Percentiles rank a stretch among this genome's conserved stretches.
Evolutionary conservation across 192 early-diverging fungal species (phyloP).

Genomic region (Pilaira anomala): DNA sequence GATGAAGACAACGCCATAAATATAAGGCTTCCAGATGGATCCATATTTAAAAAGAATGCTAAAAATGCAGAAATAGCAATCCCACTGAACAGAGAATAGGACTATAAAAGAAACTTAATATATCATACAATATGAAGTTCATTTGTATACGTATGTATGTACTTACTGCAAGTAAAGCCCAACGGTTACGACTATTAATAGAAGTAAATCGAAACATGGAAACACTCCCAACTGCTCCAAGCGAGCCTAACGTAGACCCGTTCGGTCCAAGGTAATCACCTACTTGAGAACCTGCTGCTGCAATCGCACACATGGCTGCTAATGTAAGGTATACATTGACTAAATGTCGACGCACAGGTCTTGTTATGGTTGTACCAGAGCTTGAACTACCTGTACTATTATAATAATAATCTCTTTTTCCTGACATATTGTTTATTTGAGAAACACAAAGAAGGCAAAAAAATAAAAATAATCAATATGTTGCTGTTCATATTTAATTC

Average conservation of each 20-base stretch:
- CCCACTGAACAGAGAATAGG: slow-evolving; percentile 25
- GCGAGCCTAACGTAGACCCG: neutral
- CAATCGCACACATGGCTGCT: slow-evolving; percentile 25
- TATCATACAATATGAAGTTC: neutral
- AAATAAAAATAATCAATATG: too few relatives aligned
- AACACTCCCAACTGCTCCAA: slow-evolving; percentile 18
- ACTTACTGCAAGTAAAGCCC: slow-evolving; percentile 14
- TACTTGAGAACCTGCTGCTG: slow-evolving; percentile 11
- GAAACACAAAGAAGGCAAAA: too few relatives aligned
- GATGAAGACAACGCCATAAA: slow-evolving; percentile 40
- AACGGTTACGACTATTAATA: neutral
- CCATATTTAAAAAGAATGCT: slow-evolving; percentile 12
- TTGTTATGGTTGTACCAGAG: slow-evolving; percentile 1
- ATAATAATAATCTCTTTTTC: neutral
- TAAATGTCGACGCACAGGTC: slow-evolving; percentile 26
- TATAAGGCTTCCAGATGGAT: slow-evolving; percentile 22
- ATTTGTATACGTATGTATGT: too few relatives aligned
- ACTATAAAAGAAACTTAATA: neutral
- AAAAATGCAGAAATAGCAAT: slow-evolving; percentile 14
- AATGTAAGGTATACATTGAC: slow-evolving; percentile 27
- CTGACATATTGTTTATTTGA: neutral
- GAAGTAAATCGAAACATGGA: slow-evolving; percentile 9
- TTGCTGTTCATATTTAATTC: too few relatives aligned
- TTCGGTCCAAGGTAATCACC: neutral
- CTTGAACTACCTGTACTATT: neutral